Percentiles rank a stretch among this genome's conserved stretches.
These are phyloP conservation scores for Exsudoporus floridanus DNA, from an alignment of 1,284 basidiomycete genomes.

Conservation along the genomic window DNA sequence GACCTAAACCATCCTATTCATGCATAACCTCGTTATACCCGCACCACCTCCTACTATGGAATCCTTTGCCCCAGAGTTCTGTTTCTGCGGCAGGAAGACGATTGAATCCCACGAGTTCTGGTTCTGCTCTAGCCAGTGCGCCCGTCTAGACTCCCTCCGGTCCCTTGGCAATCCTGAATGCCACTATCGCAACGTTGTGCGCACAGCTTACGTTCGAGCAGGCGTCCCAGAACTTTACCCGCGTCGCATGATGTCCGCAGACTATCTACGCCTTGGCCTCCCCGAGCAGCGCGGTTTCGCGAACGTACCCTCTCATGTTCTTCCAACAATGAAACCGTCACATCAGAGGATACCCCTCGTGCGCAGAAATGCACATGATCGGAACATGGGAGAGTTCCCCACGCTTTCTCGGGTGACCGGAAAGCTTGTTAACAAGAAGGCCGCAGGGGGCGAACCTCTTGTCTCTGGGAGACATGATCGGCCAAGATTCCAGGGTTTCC, in stretches of 20 bases:
- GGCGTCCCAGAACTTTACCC: not conserved
- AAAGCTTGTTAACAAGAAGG: constrained; percentile 7
- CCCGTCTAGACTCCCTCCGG: constrained; percentile 30
- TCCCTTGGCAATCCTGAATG: constrained; percentile 22
- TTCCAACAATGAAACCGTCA: not conserved
- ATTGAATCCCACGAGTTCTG: constrained; percentile 28
- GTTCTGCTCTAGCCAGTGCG: constrained; percentile 31
- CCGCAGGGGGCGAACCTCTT: not conserved
- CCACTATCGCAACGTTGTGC: constrained; percentile 28
- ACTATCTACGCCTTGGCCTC: not conserved
- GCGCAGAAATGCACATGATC: not conserved
- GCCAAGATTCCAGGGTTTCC: constrained; percentile 4
- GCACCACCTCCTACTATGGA: constrained; percentile 14
- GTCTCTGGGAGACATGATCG: not conserved
- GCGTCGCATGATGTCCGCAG: constrained; percentile 12
- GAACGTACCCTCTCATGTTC: not conserved
- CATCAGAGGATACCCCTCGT: not conserved
- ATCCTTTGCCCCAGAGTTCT: constrained; percentile 15
- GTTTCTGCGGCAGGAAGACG: constrained; percentile 28
- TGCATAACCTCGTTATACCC: not conserved
- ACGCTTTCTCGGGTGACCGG: constrained; percentile 20
- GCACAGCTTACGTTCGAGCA: constrained; percentile 13
- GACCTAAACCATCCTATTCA: not conserved
- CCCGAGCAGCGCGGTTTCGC: not conserved
- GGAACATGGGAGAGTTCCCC: constrained; percentile 4